Percentiles rank a stretch among this genome's conserved stretches.
These are phyloP conservation scores for Castanea sativa DNA, from an alignment of 306 rosid genomes.

Conservation along the genomic window DNA sequence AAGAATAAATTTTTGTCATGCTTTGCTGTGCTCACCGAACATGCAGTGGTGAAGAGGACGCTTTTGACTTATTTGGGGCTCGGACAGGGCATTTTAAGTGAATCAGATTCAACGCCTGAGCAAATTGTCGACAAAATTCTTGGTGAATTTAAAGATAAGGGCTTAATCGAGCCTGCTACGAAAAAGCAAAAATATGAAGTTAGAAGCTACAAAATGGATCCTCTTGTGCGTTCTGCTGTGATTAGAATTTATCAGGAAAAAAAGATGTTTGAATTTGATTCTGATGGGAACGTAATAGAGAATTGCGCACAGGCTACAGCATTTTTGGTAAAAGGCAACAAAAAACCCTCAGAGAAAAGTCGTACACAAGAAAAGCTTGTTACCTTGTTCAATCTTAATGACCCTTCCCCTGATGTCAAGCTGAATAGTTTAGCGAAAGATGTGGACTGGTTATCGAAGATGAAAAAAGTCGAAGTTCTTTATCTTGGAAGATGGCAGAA, in stretches of 20 bases:
- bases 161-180: conserved; percentile 21
- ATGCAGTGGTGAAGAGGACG: conserved; percentile 26
- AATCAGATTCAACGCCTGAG: not conserved
- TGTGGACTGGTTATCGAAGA: conserved; percentile 19
- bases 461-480: conserved; percentile 8
- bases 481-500: conserved; percentile 29
- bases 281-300: not conserved
- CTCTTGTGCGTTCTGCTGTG: conserved; percentile 25
- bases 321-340: too few species aligned
- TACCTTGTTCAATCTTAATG: conserved; percentile 25
- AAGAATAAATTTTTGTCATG: too few species aligned
- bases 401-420: conserved; percentile 17
- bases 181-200: not conserved
- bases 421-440: not conserved
- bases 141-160: not conserved
- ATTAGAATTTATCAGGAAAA: not conserved
- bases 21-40: conserved; percentile 12
- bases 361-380: fast-evolving
- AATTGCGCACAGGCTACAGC: fast-evolving
- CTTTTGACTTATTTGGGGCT: conserved; percentile 31
- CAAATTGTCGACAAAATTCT: not conserved
- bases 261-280: not conserved
- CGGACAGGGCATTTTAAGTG: not conserved
- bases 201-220: conserved; percentile 19
- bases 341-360: too few species aligned